These are phyloP conservation scores for Scytalidium sp. DNA, from an alignment of 2,329 filamentous ascomycete genomes.

Conservation along the genomic window DNA sequence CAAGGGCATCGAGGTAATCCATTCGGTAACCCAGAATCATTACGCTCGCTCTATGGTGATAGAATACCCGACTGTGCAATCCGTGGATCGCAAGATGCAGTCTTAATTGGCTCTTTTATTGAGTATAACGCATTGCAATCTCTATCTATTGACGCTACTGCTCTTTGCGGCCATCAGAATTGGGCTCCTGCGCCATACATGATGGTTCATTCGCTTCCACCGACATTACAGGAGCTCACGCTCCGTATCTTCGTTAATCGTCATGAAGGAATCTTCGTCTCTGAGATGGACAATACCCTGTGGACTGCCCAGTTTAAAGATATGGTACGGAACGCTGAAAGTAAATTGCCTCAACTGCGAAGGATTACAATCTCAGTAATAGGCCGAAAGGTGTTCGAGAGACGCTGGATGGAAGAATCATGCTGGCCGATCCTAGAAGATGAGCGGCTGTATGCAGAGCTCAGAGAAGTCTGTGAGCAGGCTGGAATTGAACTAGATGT, in stretches of 20 bases:
- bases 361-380: not conserved
- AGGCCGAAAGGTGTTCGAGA: too few species aligned
- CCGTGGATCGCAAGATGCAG: not conserved
- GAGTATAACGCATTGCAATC: conserved; percentile 4
- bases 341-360: not conserved
- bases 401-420: too few species aligned
- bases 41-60: too few species aligned
- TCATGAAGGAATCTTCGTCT: not conserved
- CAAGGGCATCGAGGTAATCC: conserved; percentile 4
- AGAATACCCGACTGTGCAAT: too few species aligned
- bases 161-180: conserved; percentile 9
- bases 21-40: not conserved
- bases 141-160: conserved; percentile 9
- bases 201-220: conserved; percentile 7
- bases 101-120: conserved; percentile 10
- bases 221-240: conserved; percentile 4
- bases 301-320: conserved; percentile 1
- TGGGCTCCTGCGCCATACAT: conserved; percentile 4
- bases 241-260: not conserved
- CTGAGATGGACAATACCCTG: conserved; percentile 2
- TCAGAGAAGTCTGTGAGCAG: conserved; percentile 2
- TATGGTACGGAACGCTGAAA: too few species aligned
- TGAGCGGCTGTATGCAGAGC: not conserved
- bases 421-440: too few species aligned
- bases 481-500: conserved; percentile 1